phyloP scores from a whole-genome alignment of 768 basidiomycete genomes.

The Suillus alpinus region DNA sequence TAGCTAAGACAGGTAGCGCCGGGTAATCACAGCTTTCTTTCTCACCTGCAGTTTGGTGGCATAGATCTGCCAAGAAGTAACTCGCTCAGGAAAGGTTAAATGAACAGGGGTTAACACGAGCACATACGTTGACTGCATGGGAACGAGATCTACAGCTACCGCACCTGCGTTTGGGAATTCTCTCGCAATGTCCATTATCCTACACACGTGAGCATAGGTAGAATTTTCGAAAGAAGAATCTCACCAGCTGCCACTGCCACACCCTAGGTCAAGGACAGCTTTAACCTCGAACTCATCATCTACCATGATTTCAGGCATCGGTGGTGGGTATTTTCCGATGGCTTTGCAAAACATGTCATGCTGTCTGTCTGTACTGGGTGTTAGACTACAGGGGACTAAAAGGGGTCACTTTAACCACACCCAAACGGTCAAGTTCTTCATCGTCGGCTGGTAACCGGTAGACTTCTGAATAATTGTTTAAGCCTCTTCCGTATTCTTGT shows the following conservation, averaged over 20 bases:
- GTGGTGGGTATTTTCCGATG: constrained; percentile 67
- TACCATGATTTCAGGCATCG: constrained; percentile 55
- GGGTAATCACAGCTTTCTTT: constrained; percentile 6
- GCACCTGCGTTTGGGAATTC: constrained; percentile 68
- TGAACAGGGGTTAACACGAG: constrained; percentile 9
- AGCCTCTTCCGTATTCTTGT: constrained; percentile 63
- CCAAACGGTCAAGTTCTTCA: constrained; percentile 67
- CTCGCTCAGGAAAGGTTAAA: constrained; percentile 13
- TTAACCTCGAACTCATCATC: constrained; percentile 60
- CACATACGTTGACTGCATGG: constrained; percentile 70
- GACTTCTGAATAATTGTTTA: constrained; percentile 79
- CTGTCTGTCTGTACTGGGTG: constrained; percentile 52
- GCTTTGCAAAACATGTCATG: constrained; percentile 61
- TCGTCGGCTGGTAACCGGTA: constrained; percentile 79
- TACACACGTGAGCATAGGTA: constrained; percentile 27
- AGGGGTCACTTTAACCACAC: constrained; percentile 35
- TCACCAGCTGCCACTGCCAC: constrained; percentile 77
- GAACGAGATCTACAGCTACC: constrained; percentile 78
- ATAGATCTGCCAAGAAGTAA: constrained; percentile 43
- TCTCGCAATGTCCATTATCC: constrained; percentile 73
- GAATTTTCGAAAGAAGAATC: constrained; percentile 12
- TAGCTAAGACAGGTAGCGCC: constrained; percentile 5
- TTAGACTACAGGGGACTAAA: constrained; percentile 12
- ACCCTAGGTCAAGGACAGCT: constrained; percentile 70
- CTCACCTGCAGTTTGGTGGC: constrained; percentile 69